A percentile compares a stretch with the other conserved stretches of the same genome.
phyloP scores from a whole-genome alignment of 306 rosid genomes.

The Sicyos baderoa region DNA sequence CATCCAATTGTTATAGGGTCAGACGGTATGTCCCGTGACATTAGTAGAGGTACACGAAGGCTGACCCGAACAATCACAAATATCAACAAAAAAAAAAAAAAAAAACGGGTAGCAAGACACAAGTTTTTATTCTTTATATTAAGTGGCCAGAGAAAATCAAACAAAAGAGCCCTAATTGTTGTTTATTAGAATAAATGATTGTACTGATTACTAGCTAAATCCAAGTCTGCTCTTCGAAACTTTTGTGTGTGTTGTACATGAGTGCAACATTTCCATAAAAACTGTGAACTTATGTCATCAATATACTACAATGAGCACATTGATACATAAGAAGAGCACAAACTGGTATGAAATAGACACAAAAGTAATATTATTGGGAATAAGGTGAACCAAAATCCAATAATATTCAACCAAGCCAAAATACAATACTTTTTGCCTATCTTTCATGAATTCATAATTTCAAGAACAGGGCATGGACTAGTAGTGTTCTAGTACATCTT shows the following conservation, averaged over 20 bases:
- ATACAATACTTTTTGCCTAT: conserved; percentile 10
- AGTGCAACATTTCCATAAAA: background rate
- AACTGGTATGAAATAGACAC: background rate
- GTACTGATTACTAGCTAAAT: too few species aligned
- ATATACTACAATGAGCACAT: background rate
- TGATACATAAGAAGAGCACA: background rate
- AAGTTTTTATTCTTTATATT: too few species aligned
- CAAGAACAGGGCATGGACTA: background rate
- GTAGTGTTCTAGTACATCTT: background rate
- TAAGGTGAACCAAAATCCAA: background rate
- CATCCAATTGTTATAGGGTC: too few species aligned
- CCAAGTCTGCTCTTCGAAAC: background rate
- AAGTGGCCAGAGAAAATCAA: too few species aligned
- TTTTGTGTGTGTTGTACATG: background rate
- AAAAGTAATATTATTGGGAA: background rate
- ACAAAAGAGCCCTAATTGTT: background rate
- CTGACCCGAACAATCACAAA: too few species aligned
- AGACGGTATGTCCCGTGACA: too few species aligned
- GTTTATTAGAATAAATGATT: too few species aligned
- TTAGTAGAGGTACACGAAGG: too few species aligned
- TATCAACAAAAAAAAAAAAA: too few species aligned
- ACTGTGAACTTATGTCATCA: background rate
- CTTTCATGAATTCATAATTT: conserved; percentile 1
- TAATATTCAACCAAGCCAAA: background rate
- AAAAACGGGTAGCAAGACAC: too few species aligned